Evolutionary conservation across 805 yeast genomes (phyloP), one percentile per base, ranked within the genome.

Genomic region (Candida sithepensis): DNA sequence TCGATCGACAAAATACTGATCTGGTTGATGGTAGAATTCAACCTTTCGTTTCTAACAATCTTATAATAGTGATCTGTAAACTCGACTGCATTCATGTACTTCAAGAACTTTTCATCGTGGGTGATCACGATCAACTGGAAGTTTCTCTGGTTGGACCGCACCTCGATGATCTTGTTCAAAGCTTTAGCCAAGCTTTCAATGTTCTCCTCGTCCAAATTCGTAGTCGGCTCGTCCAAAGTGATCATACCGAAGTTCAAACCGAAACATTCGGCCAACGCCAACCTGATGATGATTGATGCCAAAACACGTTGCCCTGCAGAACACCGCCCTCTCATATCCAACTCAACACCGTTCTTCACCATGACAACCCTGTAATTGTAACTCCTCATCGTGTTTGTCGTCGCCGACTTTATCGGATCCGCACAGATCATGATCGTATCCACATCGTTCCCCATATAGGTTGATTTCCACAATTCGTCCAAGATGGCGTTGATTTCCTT

Each of bases 291-390:
- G 42, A 94, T 91, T 36, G 95, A 85, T 0, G 98, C 97, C 41
- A 94, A 68, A 4, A 94, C 97, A 59, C 90, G 88, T 66, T 94
- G 99, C 0, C 99, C 99, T 0, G 99, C 98, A 1, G 97, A 88
- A 64, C 99, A 94, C 48, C 99, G 71, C 0, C 99, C 99, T 52
- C 99, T 78, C 99, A 94, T 94, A 62, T 94, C 99, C 42, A 94
- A 70, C 64, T 94, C 98, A 1, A 84, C 86, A 49, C 87, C 92
- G 59, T 86, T 88, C 63, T 94, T 94, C 49, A 83, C 82, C 99
- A 94, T 94, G 20, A 91, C 96, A 18, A 94, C 97, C 34, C 97
- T 73, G 61, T 92, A 92, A 62, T 92, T 91, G 64, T 91, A 92
- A 1, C 94, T 79, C 48, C 95, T 79, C 78, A 21, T 75, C 64